A percentile compares a stretch with the other conserved stretches of the same genome.
These are phyloP conservation scores for Lachnellula arida DNA, from an alignment of 2,329 filamentous ascomycete genomes.

Conservation along the genomic window DNA sequence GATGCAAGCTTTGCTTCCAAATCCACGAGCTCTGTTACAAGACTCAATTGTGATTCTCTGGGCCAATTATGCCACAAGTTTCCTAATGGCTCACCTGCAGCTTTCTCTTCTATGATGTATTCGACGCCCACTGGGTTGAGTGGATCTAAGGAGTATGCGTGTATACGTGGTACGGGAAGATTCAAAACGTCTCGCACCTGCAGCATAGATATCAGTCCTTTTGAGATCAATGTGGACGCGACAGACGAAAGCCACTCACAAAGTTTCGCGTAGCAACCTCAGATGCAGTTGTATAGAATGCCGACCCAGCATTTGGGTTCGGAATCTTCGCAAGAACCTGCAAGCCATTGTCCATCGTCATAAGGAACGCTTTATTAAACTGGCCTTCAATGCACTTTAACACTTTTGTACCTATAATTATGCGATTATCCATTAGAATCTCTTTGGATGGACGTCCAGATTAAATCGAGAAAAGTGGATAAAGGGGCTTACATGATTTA, in stretches of 20 bases:
- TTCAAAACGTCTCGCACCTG: slow-evolving; percentile 15
- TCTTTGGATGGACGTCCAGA: background rate
- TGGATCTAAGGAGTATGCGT: slow-evolving; percentile 13
- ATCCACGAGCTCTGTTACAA: slow-evolving; percentile 27
- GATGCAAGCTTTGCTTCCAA: slow-evolving; percentile 27
- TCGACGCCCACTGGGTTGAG: slow-evolving; percentile 19
- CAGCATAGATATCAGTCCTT: slow-evolving; percentile 7
- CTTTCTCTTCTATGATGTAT: slow-evolving; percentile 28
- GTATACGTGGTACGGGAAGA: slow-evolving; percentile 16
- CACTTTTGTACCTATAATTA: slow-evolving; percentile 16
- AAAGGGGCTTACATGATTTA: slow-evolving; percentile 15
- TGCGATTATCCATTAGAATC: slow-evolving; percentile 1
- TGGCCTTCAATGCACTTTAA: slow-evolving; percentile 19
- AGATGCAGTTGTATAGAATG: slow-evolving; percentile 22
- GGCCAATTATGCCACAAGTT: slow-evolving; percentile 30
- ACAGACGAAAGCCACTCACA: slow-evolving; percentile 6
- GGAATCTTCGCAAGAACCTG: slow-evolving; percentile 20
- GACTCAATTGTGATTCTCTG: slow-evolving; percentile 22
- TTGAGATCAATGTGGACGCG: background rate
- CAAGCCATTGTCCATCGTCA: slow-evolving; percentile 21
- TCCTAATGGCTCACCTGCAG: slow-evolving; percentile 26
- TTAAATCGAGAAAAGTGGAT: background rate
- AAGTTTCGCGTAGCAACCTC: slow-evolving; percentile 20
- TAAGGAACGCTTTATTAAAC: slow-evolving; percentile 20
- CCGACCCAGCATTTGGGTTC: slow-evolving; percentile 18